phyloP scores from a whole-genome alignment of 2,329 filamentous ascomycete species.

The Colletotrichum tabaci region DNA sequence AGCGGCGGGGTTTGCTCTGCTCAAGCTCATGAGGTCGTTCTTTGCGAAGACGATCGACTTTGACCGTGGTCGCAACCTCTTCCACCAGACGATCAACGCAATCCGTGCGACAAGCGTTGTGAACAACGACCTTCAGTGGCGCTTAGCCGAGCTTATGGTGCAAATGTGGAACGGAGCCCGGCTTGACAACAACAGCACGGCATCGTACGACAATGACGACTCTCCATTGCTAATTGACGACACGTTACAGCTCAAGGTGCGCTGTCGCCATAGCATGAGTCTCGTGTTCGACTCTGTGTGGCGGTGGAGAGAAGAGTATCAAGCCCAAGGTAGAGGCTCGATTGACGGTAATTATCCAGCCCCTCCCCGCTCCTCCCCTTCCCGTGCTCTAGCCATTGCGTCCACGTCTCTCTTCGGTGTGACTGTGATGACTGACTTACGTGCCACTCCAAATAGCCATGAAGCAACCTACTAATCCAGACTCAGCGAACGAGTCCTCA shows the following conservation, averaged over 20 bases:
- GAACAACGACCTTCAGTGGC: conserved; percentile 84
- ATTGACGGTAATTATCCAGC: conserved; percentile 74
- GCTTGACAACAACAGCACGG: conserved; percentile 63
- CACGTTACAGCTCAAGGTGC: conserved; percentile 84
- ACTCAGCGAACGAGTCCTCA: conserved; percentile 82
- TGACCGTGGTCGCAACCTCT: conserved; percentile 76
- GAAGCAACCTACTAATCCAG: conserved; percentile 89
- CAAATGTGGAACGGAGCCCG: conserved; percentile 86
- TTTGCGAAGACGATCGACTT: conserved; percentile 82
- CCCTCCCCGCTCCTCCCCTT: conserved; percentile 22
- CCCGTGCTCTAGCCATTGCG: conserved; percentile 40
- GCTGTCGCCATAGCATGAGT: conserved; percentile 88
- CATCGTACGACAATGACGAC: conserved; percentile 63
- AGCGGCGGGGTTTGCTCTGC: conserved; percentile 82
- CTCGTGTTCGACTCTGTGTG: conserved; percentile 88
- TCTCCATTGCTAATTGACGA: conserved; percentile 73
- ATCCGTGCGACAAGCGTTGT: conserved; percentile 82
- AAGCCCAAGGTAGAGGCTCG: conserved; percentile 77
- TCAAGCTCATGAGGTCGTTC: conserved; percentile 84
- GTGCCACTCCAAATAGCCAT: conserved; percentile 67
- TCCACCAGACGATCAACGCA: conserved; percentile 78
- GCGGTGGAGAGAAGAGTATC: conserved; percentile 87
- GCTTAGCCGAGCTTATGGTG: conserved; percentile 86
- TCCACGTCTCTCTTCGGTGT: conserved; percentile 44
- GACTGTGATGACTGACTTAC: conserved; percentile 47